phyloP scores from a whole-genome alignment of 2,329 filamentous ascomycete species.

The Pestalotiopsis sp. region DNA sequence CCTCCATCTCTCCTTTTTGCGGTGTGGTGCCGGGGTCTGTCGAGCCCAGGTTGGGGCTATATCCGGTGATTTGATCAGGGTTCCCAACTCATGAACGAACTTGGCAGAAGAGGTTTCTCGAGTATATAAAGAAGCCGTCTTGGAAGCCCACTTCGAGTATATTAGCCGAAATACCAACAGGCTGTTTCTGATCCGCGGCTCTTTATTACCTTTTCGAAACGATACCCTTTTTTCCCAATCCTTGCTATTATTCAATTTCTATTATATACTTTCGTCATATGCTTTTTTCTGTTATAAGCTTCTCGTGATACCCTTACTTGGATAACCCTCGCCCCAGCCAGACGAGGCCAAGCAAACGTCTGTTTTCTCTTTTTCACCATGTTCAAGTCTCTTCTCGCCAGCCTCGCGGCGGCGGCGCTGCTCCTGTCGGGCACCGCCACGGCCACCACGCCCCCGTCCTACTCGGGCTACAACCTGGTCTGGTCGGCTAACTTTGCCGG shows the following conservation, averaged over 20 bases:
- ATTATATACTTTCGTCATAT: background rate
- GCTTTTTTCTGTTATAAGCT: too few species aligned
- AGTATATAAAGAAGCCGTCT: background rate
- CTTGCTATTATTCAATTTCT: slow-evolving; percentile 4
- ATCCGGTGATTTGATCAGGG: background rate
- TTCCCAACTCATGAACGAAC: background rate
- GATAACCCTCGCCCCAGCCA: too few species aligned
- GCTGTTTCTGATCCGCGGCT: background rate
- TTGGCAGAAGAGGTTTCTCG: background rate
- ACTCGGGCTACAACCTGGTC: slow-evolving; percentile 8
- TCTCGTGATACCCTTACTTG: too few species aligned
- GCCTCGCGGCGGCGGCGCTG: background rate
- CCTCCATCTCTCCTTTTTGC: background rate
- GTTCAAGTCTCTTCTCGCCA: slow-evolving; percentile 4
- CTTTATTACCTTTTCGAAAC: background rate
- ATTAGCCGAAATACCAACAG: background rate
- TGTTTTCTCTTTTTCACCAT: background rate
- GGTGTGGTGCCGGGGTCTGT: background rate
- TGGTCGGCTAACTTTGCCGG: slow-evolving; percentile 11
- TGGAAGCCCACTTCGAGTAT: background rate
- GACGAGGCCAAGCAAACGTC: background rate
- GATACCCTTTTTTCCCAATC: background rate
- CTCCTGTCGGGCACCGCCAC: background rate
- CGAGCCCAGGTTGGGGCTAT: background rate
- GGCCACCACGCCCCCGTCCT: slow-evolving; percentile 11